phyloP scores from a whole-genome alignment of 2,329 filamentous ascomycete genomes.

The Venturiaceae sp. region DNA sequence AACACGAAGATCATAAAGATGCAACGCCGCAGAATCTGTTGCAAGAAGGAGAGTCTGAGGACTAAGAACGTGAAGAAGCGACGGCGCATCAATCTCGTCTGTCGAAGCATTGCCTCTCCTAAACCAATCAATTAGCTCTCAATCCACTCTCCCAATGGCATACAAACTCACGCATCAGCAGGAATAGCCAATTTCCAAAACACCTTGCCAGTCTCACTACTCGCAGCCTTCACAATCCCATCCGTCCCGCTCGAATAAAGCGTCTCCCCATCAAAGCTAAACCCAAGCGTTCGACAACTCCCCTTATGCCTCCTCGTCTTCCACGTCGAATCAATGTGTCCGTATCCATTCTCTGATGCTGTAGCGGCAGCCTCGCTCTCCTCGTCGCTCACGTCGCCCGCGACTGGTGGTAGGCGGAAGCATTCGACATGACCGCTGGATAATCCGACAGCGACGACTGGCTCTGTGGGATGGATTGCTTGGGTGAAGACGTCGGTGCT shows the following conservation, averaged over 20 bases:
- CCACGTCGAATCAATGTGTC: constrained; percentile 76
- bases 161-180: constrained; percentile 29
- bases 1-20: constrained; percentile 76
- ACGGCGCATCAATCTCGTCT: constrained; percentile 57
- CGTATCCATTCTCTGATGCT: constrained; percentile 51
- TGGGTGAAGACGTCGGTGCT: constrained; percentile 81
- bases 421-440: constrained; percentile 78
- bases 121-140: background rate
- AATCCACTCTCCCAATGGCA: background rate
- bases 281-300: constrained; percentile 75
- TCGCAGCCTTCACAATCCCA: constrained; percentile 53
- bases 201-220: constrained; percentile 53
- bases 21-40: constrained; percentile 81
- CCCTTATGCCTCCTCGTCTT: constrained; percentile 84
- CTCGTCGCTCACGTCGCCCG: constrained; percentile 33
- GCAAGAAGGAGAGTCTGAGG: constrained; percentile 82
- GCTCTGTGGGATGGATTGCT: constrained; percentile 73
- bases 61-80: constrained; percentile 72
- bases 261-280: constrained; percentile 66
- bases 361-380: constrained; percentile 37
- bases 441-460: constrained; percentile 77
- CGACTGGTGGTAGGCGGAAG: constrained; percentile 59
- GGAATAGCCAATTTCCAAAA: constrained; percentile 76
- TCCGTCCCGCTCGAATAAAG: constrained; percentile 52
- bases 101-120: background rate